Percentiles rank a stretch among this genome's conserved stretches.
phyloP scores from a whole-genome alignment of 768 basidiomycete species.

The Lentinula guzmanii region DNA sequence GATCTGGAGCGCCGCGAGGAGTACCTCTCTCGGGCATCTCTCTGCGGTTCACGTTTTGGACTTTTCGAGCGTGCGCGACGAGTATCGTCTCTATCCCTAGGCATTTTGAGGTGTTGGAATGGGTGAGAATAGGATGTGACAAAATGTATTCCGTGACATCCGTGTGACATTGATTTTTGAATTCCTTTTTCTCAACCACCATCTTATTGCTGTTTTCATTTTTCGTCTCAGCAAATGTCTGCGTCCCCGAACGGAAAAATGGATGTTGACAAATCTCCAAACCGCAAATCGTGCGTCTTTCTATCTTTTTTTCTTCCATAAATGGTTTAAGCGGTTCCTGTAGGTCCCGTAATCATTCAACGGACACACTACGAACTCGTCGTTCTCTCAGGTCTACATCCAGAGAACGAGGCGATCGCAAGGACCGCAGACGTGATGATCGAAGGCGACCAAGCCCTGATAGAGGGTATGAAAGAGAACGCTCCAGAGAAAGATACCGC shows the following conservation, averaged over 20 bases:
- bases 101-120: background rate
- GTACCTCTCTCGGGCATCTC: background rate
- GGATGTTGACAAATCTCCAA: constrained; percentile 59
- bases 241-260: constrained; percentile 47
- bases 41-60: background rate
- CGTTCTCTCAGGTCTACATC: constrained; percentile 71
- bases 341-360: constrained; percentile 70
- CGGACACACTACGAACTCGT: constrained; percentile 68
- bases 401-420: constrained; percentile 48
- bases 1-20: constrained; percentile 1
- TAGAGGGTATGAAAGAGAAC: constrained; percentile 49
- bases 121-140: background rate
- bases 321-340: constrained; percentile 1
- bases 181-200: background rate
- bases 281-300: constrained; percentile 51
- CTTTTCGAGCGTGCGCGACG: background rate
- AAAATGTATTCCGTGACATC: background rate
- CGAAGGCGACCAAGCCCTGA: constrained; percentile 61
- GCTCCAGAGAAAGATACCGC: constrained; percentile 45
- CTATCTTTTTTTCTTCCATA: background rate
- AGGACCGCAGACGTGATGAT: constrained; percentile 50
- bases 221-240: constrained; percentile 2
- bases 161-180: background rate
- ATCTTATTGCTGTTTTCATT: background rate
- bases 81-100: background rate